Evolutionary conservation across 2,329 filamentous ascomycete genomes (phyloP), one percentile per base, ranked within the genome.

Genomic region (Cladosporium sp.): DNA sequence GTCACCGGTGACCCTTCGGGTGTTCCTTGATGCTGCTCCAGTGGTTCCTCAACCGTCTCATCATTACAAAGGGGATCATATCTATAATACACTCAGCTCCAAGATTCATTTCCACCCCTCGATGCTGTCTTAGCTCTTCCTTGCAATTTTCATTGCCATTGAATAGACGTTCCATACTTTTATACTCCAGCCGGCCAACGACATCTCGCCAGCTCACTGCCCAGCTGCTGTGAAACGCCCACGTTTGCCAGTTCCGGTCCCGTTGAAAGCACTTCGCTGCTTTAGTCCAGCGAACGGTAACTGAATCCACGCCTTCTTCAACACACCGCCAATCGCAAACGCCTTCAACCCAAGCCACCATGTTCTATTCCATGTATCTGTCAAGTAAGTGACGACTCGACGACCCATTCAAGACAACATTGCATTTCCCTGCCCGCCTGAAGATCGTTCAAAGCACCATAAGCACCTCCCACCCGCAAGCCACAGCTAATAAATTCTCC

Each of bases 321-420:
- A 43, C 43, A 48, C 43, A 38, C 42, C 25, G 22, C 52, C 36
- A 40, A 40, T 40, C 33, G 30, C 43, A 48, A 43, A 13, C 39
- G 33, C 33, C 35, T 45, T 38, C 43, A 18, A 52, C 47, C 32
- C 33, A 33, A 55, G 57, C 56, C 56, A 63, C 42, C 54, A 66
- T 66, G 66, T 69, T 66, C 58, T 67, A 69, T 59, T 63, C 65
- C 36, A 77, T 77, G 73, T 80, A 78, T 77, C 76, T 79, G 74
- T 79, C 69, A 65, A 71, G 71, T 75, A 73, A 71, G 73, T 67
- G 57, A 61, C 58, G 32, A 35, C n/a, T 16, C 32, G 32, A n/a
- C 3, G 56, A 57, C 27, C 39, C 27, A 15, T 27, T 29, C 27
- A 16, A 41, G 54, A 47, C 25, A 7, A 9, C 13, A 32, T 19